Percentiles rank a stretch among this genome's conserved stretches.
These are phyloP conservation scores for Cynara cardunculus DNA, from an alignment of 129 eudicot genomes.

Conservation along the genomic window DNA sequence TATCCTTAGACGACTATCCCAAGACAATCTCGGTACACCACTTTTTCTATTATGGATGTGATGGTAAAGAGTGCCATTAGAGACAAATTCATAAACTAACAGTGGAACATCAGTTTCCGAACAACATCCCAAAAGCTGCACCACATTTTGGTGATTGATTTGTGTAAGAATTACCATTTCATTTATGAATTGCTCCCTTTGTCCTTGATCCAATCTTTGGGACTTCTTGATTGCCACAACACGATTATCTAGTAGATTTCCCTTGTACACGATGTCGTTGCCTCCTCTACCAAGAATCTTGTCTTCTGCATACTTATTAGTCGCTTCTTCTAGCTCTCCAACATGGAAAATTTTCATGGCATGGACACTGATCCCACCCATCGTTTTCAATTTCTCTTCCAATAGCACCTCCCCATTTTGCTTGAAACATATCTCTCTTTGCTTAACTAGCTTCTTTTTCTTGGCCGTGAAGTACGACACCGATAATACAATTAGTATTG, in stretches of 20 bases:
- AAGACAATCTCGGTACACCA: no score
- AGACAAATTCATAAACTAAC: no score
- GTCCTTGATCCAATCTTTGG: not conserved
- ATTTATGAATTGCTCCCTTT: not conserved
- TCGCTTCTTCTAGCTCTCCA: constrained; percentile 39
- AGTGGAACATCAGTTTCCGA: no score
- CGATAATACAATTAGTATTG: constrained; percentile 13
- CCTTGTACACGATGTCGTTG: constrained; percentile 17
- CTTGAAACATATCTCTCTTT: constrained; percentile 38
- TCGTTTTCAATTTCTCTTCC: constrained; percentile 27
- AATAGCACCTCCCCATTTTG: constrained; percentile 52
- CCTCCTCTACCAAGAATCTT: constrained; percentile 53
- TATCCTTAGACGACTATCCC: no score
- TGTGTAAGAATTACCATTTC: not conserved
- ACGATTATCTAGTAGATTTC: not conserved
- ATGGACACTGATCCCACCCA: not conserved
- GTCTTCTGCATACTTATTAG: constrained; percentile 32
- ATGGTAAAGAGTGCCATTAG: no score
- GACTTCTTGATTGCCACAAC: not conserved
- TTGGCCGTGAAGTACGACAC: constrained; percentile 24
- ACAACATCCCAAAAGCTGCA: no score
- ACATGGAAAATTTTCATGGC: constrained; percentile 31
- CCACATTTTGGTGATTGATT: no score
- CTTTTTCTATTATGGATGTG: no score
- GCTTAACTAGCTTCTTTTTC: constrained; percentile 28